phyloP scores from a whole-genome alignment of 1,139 yeast species.

The Waltiozyma sp. region DNA sequence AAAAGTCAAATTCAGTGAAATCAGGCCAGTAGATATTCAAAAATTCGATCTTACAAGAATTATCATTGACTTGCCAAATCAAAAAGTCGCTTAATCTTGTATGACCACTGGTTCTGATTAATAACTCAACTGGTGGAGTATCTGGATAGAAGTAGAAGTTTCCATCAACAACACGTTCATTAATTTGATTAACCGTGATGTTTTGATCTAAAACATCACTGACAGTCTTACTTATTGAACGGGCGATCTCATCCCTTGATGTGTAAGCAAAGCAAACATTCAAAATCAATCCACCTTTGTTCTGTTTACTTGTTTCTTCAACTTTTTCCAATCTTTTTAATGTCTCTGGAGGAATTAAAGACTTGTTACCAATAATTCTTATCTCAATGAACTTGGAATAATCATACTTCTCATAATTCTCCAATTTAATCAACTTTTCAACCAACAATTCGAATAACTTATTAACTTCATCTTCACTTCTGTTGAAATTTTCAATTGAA shows the following conservation, averaged over 20 bases:
- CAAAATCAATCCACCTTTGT: slow-evolving; percentile 43
- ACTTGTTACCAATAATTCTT: slow-evolving; percentile 60
- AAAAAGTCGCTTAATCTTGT: slow-evolving; percentile 77
- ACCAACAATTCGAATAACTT: slow-evolving; percentile 74
- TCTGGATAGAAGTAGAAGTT: slow-evolving; percentile 49
- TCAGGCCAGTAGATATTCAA: slow-evolving; percentile 80
- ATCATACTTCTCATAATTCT: slow-evolving; percentile 6
- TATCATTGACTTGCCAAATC: slow-evolving; percentile 70
- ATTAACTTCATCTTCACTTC: slow-evolving; percentile 70
- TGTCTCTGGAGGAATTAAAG: slow-evolving; percentile 59
- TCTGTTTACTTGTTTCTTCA: slow-evolving; percentile 42
- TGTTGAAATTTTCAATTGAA: slow-evolving; percentile 85
- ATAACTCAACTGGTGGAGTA: slow-evolving; percentile 65
- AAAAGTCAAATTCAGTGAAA: slow-evolving; percentile 43
- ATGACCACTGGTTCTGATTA: slow-evolving; percentile 83
- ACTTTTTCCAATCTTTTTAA: slow-evolving; percentile 46
- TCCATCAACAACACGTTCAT: slow-evolving; percentile 31
- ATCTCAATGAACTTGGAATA: slow-evolving; percentile 30
- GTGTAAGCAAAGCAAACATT: slow-evolving; percentile 95
- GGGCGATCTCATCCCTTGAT: slow-evolving; percentile 80
- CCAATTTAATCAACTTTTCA: slow-evolving; percentile 35
- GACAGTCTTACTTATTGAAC: slow-evolving; percentile 44
- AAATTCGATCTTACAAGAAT: slow-evolving; percentile 58
- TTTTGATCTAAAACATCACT: slow-evolving; percentile 12
- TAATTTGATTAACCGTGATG: slow-evolving; percentile 24